Base-by-base conservation (phyloP, 345 rosid species). In the Lagerstroemia speciosa region DNA sequence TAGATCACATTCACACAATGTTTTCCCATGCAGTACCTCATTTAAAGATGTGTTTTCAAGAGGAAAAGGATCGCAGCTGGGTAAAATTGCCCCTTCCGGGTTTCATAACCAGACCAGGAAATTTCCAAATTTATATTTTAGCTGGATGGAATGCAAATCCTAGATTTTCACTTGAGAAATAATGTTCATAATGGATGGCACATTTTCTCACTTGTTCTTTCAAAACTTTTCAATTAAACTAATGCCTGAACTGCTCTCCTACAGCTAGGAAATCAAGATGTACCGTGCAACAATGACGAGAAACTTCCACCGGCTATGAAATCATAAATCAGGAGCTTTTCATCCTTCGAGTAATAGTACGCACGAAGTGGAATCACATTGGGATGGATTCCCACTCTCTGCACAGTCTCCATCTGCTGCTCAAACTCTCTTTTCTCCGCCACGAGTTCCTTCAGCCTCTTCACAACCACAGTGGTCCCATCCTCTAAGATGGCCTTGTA, bases 401-500 rank as follows among this genome's bases (percentile, higher is more conserved):
- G 96, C 34, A 89, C 87, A 30, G 40, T 77, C 74, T 91, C 96
- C 96, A 94, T 88, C 72, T 94, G 97, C 71, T 85, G 97, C 75
- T 94, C 99, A 48, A 94, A 94, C 72, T 94, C 99, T 70, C 83
- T 81, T 78, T 85, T 94, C 67, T 93, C 99, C 1, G 77, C 84
- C 66, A 82, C 84, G 63, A 85, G 82, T 71, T 94, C 96, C 76
- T 82, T 91, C 72, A 91, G 69, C 81, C 96, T 84, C 86, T 91
- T 94, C 78, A 91, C 97, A 22, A 85, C 99, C 74, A 89, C 95
- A 0, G 83, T 81, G 31, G 83, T 88, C 67, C 96, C 99, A 33
- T 94, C 97, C 74, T 94, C 99, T 78, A 91, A 76, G 69, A 85
- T 80, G 66, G 96, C 99, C 78, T 94, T 94, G 72, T 94, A 94